Base-by-base conservation (phyloP, 257 asterid species). In the Sherardia arvensis region DNA sequence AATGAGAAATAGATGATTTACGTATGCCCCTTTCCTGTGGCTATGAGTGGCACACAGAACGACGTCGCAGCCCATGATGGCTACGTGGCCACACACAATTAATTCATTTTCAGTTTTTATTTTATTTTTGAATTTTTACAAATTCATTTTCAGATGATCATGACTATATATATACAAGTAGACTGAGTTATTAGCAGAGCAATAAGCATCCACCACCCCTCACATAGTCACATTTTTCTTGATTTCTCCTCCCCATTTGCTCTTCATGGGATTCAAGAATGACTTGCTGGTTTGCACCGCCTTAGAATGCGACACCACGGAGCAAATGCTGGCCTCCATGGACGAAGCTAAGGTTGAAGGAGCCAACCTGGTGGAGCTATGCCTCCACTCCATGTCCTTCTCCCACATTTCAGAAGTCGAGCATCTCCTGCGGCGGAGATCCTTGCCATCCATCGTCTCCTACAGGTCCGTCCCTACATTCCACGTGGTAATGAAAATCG, bases 351-450 rank as follows among this genome's bases (percentile, higher is more conserved):
- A 73, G 74, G 60, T 67, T 69, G 79, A 82, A 78, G 92, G 92
- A 62, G 92, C 92, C 33, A 73, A 78, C 49, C 71, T 85, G 11
- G 86, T 80, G 28, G 92, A 85, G 62, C 79, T 85, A 21, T 80
- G 87, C 69, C 55, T 85, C 43, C 75, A 69, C 36, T 74, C 76
- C 58, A 64, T 85, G 55, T 68, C 80, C 26, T 80, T 74, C 74
- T 70, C 84, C 59, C 78, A 82, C 65, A 53, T 78, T 18, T 82
- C 83, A 3, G 75, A 85, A 57, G 49, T 82, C 29, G 79, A 74
- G 53, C 61, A 26, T 9, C 71, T 85, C 32, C 20, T 82, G 30
- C 53, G 32, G 5, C 82, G 25, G 3, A 74, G 83, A 60, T 69
- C 61, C 59, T 61, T 85, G 34, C 79, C 92, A 56, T 76, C 84